A percentile compares a stretch with the other conserved stretches of the same genome.
phyloP scores from a whole-genome alignment of 2,329 filamentous ascomycete genomes.

The Knoxdaviesia proteae region DNA sequence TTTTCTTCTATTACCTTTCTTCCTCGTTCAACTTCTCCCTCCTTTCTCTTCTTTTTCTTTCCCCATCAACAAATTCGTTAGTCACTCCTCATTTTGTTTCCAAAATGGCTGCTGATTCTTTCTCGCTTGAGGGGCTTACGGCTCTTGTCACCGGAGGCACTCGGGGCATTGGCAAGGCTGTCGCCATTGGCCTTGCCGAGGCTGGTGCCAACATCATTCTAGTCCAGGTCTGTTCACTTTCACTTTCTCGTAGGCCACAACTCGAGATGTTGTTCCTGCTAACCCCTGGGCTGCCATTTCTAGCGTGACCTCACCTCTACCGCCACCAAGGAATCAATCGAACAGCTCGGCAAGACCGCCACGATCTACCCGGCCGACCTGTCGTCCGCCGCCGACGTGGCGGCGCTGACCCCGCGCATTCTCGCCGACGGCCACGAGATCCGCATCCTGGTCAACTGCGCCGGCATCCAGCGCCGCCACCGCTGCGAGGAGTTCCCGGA shows the following conservation, averaged over 20 bases:
- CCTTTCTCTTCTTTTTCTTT: not conserved
- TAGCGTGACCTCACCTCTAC: constrained; percentile 21
- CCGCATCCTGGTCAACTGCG: constrained; percentile 68
- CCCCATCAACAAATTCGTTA: not conserved
- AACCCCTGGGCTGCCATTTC: not conserved
- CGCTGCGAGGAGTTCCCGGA: constrained; percentile 57
- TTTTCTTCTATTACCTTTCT: not conserved
- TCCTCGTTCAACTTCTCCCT: not conserved
- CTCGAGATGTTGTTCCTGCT: not conserved
- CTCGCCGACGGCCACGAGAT: constrained; percentile 43
- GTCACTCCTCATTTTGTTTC: not conserved
- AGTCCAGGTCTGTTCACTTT: constrained; percentile 20
- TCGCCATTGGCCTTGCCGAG: constrained; percentile 35
- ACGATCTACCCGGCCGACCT: constrained; percentile 53
- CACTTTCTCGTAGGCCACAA: constrained; percentile 1
- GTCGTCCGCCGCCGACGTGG: constrained; percentile 35
- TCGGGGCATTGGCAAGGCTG: constrained; percentile 34
- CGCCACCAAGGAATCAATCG: constrained; percentile 38
- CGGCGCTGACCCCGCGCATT: constrained; percentile 36
- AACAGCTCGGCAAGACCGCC: constrained; percentile 43
- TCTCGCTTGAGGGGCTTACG: constrained; percentile 34
- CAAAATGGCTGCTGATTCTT: constrained; percentile 19
- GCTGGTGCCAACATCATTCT: constrained; percentile 36
- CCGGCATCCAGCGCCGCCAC: constrained; percentile 66
- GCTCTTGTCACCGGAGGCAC: constrained; percentile 36